These are phyloP conservation scores for Gossypium bickii DNA, from an alignment of 345 rosid species.

Conservation along the genomic window DNA sequence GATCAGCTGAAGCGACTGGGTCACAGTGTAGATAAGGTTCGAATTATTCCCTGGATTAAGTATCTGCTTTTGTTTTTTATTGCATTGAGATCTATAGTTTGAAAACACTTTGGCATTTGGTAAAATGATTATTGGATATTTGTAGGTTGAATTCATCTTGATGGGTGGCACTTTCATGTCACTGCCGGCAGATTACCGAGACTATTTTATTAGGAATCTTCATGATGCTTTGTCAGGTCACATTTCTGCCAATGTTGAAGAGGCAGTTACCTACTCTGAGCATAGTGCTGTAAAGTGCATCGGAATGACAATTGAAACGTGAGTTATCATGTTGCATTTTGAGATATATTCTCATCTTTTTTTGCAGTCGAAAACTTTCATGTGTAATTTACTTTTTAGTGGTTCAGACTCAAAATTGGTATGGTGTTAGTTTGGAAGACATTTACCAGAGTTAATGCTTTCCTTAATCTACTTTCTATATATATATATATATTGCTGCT, in stretches of 20 bases:
- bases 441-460: not conserved
- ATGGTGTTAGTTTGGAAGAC: not conserved
- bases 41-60: not conserved
- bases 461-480: not conserved
- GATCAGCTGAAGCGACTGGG: conserved; percentile 99
- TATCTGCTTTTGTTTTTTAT: not conserved
- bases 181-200: conserved; percentile 89
- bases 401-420: not conserved
- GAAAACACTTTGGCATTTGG: not conserved
- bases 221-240: conserved; percentile 98
- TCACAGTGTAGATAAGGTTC: conserved; percentile 95
- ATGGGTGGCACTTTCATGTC: conserved; percentile 99
- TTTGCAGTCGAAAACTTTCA: not conserved
- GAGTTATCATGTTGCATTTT: conserved; percentile 28
- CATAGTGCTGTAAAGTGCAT: conserved; percentile 92
- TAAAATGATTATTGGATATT: conserved; percentile 5
- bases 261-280: conserved; percentile 95
- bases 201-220: conserved; percentile 87
- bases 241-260: conserved; percentile 89
- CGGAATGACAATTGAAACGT: conserved; percentile 99
- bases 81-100: not conserved
- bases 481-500: not conserved
- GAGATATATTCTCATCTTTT: not conserved
- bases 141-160: conserved; percentile 93
- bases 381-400: not conserved